phyloP scores from a whole-genome alignment of 192 early-diverging fungal genomes.

The Coemansia javaensis region DNA sequence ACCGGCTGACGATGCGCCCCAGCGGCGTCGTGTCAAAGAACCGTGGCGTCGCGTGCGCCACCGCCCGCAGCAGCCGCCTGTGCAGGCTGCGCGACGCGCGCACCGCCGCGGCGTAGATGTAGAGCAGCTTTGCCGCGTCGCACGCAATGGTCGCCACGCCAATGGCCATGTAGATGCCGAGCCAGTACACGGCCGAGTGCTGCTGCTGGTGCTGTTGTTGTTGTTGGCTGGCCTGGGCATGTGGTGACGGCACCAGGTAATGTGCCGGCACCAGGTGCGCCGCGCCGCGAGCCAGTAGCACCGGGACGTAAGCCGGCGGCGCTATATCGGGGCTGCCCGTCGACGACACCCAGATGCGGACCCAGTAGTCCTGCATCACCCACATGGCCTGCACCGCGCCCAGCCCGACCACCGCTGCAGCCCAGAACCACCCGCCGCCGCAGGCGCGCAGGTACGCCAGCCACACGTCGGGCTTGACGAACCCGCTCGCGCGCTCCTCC shows the following conservation, averaged over 20 bases:
- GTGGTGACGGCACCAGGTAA: neutral
- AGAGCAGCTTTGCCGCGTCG: conserved; percentile 36
- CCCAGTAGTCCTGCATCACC: conserved; percentile 59
- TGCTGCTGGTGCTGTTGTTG: neutral
- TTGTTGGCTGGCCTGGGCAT: neutral
- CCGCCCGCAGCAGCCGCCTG: conserved; percentile 49
- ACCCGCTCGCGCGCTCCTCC: conserved; percentile 74
- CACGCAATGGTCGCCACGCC: conserved; percentile 43
- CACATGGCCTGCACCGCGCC: conserved; percentile 35
- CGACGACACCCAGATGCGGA: conserved; percentile 57
- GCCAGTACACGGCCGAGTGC: conserved; percentile 56
- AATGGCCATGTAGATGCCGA: conserved; percentile 61
- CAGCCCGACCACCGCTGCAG: conserved; percentile 46
- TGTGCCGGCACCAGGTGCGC: no score
- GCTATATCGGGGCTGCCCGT: neutral
- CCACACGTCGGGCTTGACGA: conserved; percentile 69
- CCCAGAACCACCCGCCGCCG: conserved; percentile 59
- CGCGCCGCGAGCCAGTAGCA: no score
- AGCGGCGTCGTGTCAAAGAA: conserved; percentile 87
- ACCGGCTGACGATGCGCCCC: conserved; percentile 80
- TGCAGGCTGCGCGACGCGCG: conserved; percentile 60
- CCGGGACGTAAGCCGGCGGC: neutral
- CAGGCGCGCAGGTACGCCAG: conserved; percentile 64
- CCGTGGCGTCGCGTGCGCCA: conserved; percentile 65
- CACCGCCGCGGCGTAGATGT: conserved; percentile 52